phyloP scores from a whole-genome alignment of 1,284 basidiomycete species.

The Xanthoconium separans region DNA sequence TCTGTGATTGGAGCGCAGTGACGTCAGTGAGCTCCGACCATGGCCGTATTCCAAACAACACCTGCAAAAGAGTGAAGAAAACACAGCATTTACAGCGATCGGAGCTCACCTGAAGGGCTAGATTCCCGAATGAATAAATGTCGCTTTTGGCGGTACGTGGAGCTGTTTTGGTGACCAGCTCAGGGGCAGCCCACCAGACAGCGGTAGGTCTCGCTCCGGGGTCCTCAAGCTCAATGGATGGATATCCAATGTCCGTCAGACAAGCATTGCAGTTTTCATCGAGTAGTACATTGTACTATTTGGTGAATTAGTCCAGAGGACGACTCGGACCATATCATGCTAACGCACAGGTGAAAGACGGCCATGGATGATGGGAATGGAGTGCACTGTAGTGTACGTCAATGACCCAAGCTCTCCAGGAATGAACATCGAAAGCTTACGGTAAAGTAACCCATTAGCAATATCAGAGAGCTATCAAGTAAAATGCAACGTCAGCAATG shows the following conservation, averaged over 20 bases:
- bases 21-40: no score
- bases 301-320: not conserved
- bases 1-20: no score
- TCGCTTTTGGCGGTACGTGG: slow-evolving; percentile 1
- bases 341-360: not conserved
- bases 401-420: no score
- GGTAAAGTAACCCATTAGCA: not conserved
- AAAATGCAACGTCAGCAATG: not conserved
- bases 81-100: no score
- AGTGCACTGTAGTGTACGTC: not conserved
- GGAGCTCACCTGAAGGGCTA: no score
- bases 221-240: not conserved
- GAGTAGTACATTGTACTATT: slow-evolving; percentile 1
- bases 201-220: not conserved
- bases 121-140: slow-evolving; percentile 6
- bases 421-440: not conserved
- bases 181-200: slow-evolving; percentile 2
- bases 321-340: not conserved
- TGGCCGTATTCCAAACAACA: no score
- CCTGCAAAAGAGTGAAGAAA: no score
- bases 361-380: not conserved
- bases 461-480: not conserved
- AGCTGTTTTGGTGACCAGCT: not conserved
- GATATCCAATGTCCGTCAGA: not conserved
- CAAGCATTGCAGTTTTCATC: not conserved